Evolutionary conservation across 345 rosid genomes (phyloP).

Genomic region (Populus nigra): DNA sequence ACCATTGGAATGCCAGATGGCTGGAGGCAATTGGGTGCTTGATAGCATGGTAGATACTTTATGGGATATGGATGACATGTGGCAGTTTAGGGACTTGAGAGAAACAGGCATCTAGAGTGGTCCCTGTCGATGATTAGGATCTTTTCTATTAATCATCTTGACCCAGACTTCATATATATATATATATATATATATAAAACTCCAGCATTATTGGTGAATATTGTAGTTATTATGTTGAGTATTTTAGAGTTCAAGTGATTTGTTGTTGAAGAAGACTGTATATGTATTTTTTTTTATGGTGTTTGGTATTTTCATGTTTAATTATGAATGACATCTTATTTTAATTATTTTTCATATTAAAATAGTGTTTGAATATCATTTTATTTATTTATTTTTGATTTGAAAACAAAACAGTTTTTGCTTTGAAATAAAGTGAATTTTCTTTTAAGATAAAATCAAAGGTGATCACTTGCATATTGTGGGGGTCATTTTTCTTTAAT

Average conservation of each 20-base stretch:
- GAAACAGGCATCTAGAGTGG: conserved; percentile 22
- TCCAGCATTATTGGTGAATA: not conserved
- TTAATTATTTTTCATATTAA: too few species aligned
- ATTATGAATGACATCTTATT: too few species aligned
- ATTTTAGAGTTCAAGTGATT: too few species aligned
- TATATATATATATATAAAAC: not conserved
- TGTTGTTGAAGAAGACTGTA: not conserved
- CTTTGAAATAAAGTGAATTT: too few species aligned
- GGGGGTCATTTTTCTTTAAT: too few species aligned
- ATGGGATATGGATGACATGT: conserved; percentile 29
- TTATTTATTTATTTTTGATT: too few species aligned
- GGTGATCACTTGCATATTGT: too few species aligned
- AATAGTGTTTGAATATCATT: too few species aligned
- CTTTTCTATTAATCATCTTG: conserved; percentile 17
- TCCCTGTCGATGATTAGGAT: conserved; percentile 2
- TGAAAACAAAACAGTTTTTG: too few species aligned
- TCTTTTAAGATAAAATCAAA: too few species aligned
- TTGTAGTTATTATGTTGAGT: conserved; percentile 1
- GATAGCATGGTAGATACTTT: conserved; percentile 19
- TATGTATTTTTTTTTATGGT: too few species aligned
- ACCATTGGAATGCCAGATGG: conserved; percentile 35
- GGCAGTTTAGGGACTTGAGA: conserved; percentile 24
- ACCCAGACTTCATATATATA: conserved; percentile 11
- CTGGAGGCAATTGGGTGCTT: conserved; percentile 5
- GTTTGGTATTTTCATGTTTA: too few species aligned